These are phyloP conservation scores for Salix koriyanagi DNA, from an alignment of 345 rosid species.

Conservation along the genomic window DNA sequence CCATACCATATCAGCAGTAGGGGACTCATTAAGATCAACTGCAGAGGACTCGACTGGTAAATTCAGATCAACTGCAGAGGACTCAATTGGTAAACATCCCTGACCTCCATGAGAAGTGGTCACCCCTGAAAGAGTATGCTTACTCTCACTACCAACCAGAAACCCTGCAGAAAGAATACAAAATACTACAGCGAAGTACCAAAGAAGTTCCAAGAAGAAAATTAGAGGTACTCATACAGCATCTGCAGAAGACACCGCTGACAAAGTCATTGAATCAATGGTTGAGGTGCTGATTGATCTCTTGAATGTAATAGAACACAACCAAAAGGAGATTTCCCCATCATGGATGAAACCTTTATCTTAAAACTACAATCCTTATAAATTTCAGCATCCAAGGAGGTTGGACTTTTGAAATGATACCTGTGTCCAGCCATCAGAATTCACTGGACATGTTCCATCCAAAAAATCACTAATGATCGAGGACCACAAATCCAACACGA, in stretches of 20 bases:
- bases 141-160: conserved; percentile 38
- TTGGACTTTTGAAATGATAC: conserved; percentile 22
- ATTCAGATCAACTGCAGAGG: conserved; percentile 32
- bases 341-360: conserved; percentile 30
- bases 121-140: conserved; percentile 51
- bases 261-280: conserved; percentile 46
- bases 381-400: conserved; percentile 22
- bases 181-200: conserved; percentile 23
- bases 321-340: conserved; percentile 35
- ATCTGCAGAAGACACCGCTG: conserved; percentile 30
- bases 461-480: conserved; percentile 17
- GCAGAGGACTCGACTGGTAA: conserved; percentile 4
- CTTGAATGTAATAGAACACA: conserved; percentile 32
- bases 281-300: conserved; percentile 33
- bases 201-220: conserved; percentile 12
- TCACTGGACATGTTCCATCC: conserved; percentile 23
- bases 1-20: conserved; percentile 29
- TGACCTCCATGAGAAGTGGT: conserved; percentile 37
- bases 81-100: conserved; percentile 10
- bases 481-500: not conserved
- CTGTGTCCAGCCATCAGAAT: conserved; percentile 21
- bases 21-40: conserved; percentile 18
- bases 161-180: conserved; percentile 23
- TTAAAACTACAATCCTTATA: conserved; percentile 22
- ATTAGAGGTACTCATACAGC: conserved; percentile 12